Percentiles rank a stretch among this genome's conserved stretches.
phyloP scores from a whole-genome alignment of 352 stramenopile genomes.

The Phytophthora idaei region DNA sequence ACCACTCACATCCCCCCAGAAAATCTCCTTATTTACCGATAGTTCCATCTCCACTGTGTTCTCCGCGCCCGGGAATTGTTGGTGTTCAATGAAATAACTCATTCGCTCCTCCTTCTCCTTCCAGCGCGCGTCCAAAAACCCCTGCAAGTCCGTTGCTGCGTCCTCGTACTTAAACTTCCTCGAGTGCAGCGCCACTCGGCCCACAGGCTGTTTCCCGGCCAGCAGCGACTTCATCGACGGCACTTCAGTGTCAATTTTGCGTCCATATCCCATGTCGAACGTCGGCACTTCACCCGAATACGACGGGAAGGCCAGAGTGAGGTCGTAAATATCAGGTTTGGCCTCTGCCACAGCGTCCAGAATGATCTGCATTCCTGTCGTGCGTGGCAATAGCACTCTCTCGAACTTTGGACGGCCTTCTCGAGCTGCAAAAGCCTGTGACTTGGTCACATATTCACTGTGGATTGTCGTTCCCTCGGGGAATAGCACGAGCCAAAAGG shows the following conservation, averaged over 20 bases:
- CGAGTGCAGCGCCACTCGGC: slow-evolving; percentile 59
- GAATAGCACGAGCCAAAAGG: slow-evolving; percentile 91
- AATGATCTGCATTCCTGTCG: slow-evolving; percentile 93
- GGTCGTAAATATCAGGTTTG: slow-evolving; percentile 93
- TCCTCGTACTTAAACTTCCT: slow-evolving; percentile 72
- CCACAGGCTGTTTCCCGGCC: slow-evolving; percentile 52
- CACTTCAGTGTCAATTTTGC: slow-evolving; percentile 81
- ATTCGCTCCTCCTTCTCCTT: slow-evolving; percentile 78
- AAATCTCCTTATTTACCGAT: slow-evolving; percentile 33
- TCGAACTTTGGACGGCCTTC: slow-evolving; percentile 86
- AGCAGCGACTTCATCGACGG: slow-evolving; percentile 84
- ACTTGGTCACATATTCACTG: slow-evolving; percentile 88
- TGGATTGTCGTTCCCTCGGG: slow-evolving; percentile 93
- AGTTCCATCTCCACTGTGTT: slow-evolving; percentile 42
- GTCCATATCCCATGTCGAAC: slow-evolving; percentile 88
- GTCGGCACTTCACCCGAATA: slow-evolving; percentile 88
- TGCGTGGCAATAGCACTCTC: slow-evolving; percentile 91
- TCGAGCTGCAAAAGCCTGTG: slow-evolving; percentile 81
- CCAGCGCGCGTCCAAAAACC: slow-evolving; percentile 75
- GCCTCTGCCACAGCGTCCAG: slow-evolving; percentile 86
- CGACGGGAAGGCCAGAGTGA: slow-evolving; percentile 90
- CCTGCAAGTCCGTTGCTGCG: slow-evolving; percentile 52
- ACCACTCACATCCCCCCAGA: not conserved
- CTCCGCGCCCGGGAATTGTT: slow-evolving; percentile 50
- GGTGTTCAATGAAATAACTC: slow-evolving; percentile 78